phyloP scores from a whole-genome alignment of 148 eudicot genomes.

The Chenopodium formosanum region DNA sequence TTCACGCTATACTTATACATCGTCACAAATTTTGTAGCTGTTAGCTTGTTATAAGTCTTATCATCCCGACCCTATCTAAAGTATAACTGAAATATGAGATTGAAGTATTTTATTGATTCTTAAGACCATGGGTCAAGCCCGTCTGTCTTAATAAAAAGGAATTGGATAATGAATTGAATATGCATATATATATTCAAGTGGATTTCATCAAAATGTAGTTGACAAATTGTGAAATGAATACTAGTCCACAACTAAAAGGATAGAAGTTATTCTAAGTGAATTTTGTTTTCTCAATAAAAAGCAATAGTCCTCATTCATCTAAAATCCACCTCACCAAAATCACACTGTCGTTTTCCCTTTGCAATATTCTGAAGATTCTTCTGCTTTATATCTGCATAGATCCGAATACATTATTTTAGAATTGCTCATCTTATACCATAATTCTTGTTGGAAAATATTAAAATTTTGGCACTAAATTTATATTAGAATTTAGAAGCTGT shows the following conservation, averaged over 20 bases:
- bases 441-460: background rate
- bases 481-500: background rate
- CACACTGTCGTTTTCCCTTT: constrained; percentile 22
- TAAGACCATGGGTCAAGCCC: too few relatives aligned
- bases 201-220: too few relatives aligned
- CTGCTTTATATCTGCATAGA: background rate
- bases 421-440: background rate
- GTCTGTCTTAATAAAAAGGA: too few relatives aligned
- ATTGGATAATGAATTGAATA: too few relatives aligned
- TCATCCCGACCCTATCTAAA: too few relatives aligned
- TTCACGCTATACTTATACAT: too few relatives aligned
- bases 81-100: too few relatives aligned
- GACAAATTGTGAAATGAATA: too few relatives aligned
- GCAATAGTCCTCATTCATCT: background rate
- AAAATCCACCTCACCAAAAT: constrained; percentile 6
- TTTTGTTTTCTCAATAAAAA: background rate
- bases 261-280: background rate
- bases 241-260: background rate
- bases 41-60: too few relatives aligned
- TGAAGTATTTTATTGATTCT: too few relatives aligned
- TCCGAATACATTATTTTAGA: constrained; percentile 7
- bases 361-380: constrained; percentile 13
- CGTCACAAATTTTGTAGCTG: too few relatives aligned
- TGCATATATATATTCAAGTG: too few relatives aligned
- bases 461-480: background rate